Evolutionary conservation across 257 asterid species (phyloP), one percentile per base, ranked within the genome.

Genomic region (Jasminum sambac): DNA sequence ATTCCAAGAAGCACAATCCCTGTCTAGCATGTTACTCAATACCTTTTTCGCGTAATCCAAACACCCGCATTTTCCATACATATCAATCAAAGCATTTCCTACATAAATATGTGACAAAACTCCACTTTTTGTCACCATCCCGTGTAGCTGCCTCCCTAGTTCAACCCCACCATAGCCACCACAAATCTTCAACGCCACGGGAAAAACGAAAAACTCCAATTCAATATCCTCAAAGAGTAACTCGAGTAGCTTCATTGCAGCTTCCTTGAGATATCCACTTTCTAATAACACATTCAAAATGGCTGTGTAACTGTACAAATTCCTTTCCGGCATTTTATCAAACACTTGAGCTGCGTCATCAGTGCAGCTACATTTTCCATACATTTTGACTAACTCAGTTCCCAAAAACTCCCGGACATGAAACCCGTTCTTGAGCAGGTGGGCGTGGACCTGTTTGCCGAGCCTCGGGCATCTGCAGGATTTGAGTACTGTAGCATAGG

Each of bases 1-100:
- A 73, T 90, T 92, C 96, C 97, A 92, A 64, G 96, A 88, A 77
- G 86, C 85, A 26, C 84, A 74, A 72, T 88, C 97, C 69, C 85
- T 82, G 14, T 57, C 73, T 21, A 14, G 0, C 90, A 85, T 81
- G 6, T 39, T 76, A 70, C 63, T 62, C 77, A 90, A 82, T 16
- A 83, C 77, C 76, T 44, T 81, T 79, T 64, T 83, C 0, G 93
- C 94, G 38, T 90, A 79, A 48, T 69, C 57, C 75, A 86, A 77
- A 57, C 88, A 80, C 70, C 84, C 84, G 65, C 91, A 88, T 79
- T 87, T 90, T 0, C 95, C 96, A 63, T 88, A 87, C 95, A 84
- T 90, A 63, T 92, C 96, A 44, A 92, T 84, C 81, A 92, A 70
- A 16, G 91, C 88, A 69, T 92, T 92, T 2, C 86, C 88, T 26